A percentile compares a stretch with the other conserved stretches of the same genome.
Conservation (phyloP, 2,329 filamentous ascomycete genomes). For the Ophiostoma himal-ulmi region DNA sequence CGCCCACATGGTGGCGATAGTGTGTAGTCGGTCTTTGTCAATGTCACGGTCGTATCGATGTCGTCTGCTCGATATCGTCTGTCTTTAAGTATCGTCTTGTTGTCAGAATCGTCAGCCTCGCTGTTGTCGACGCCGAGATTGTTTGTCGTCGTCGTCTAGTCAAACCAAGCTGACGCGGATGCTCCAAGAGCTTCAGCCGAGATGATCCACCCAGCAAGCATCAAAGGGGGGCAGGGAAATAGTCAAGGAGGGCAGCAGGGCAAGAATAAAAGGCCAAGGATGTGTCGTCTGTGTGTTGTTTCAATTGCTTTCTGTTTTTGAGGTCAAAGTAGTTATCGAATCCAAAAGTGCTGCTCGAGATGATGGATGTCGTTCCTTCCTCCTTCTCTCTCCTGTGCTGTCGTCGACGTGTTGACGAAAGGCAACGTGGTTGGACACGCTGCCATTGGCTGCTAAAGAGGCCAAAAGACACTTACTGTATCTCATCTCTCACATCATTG, state of each 20-base stretch:
- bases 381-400: not conserved
- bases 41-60: not conserved
- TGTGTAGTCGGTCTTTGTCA: not conserved
- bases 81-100: not conserved
- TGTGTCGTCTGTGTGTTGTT: not conserved
- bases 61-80: not conserved
- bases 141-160: slow-evolving; percentile 5
- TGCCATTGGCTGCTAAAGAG: not conserved
- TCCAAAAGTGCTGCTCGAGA: not conserved
- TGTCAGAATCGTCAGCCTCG: not conserved
- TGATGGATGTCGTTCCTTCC: not conserved
- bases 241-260: not conserved
- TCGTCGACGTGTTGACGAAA: not conserved
- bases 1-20: slow-evolving; percentile 12
- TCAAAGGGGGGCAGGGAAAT: slow-evolving; percentile 12
- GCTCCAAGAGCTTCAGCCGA: slow-evolving; percentile 21
- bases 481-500: not conserved
- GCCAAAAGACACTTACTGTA: not conserved
- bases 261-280: not conserved
- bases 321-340: not conserved
- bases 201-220: slow-evolving; percentile 14
- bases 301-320: not conserved
- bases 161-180: slow-evolving; percentile 16
- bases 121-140: not conserved
- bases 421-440: slow-evolving; percentile 12